phyloP scores from a whole-genome alignment of 2,329 filamentous ascomycete species.

The Chaetomium sp. region DNA sequence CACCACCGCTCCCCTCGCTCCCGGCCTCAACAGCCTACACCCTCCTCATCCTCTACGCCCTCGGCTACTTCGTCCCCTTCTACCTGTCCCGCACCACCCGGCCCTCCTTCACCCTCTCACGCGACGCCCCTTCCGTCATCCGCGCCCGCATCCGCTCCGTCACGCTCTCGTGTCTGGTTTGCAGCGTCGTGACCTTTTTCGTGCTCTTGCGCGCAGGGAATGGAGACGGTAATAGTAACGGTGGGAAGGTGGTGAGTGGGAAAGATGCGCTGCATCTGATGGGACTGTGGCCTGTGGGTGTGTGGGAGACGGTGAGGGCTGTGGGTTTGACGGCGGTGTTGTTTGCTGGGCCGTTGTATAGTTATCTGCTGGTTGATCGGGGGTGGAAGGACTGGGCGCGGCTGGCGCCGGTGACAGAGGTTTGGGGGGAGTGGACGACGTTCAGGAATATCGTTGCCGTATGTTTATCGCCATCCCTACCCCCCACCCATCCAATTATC shows the following conservation, averaged over 20 bases:
- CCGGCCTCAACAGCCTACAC: conserved; percentile 32
- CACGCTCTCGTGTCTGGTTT: conserved; percentile 63
- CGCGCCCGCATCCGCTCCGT: conserved; percentile 77
- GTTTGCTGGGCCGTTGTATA: conserved; percentile 80
- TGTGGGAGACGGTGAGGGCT: conserved; percentile 55
- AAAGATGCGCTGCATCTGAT: conserved; percentile 51
- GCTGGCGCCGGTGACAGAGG: conserved; percentile 48
- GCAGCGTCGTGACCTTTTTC: conserved; percentile 59
- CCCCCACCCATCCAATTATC: neutral
- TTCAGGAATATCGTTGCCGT: conserved; percentile 87
- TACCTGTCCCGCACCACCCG: conserved; percentile 76
- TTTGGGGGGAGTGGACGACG: conserved; percentile 67
- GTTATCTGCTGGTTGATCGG: conserved; percentile 66
- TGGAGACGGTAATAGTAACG: conserved; percentile 37
- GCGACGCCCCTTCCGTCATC: conserved; percentile 87
- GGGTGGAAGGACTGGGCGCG: conserved; percentile 60
- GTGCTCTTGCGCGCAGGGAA: conserved; percentile 49
- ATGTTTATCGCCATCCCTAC: conserved; percentile 28
- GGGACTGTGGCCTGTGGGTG: conserved; percentile 72
- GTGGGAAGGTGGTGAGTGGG: conserved; percentile 33
- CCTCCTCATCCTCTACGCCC: conserved; percentile 60
- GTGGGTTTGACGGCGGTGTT: conserved; percentile 70
- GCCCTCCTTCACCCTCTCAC: conserved; percentile 69
- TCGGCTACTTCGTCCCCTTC: conserved; percentile 84
- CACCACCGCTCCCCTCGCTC: conserved; percentile 35